Evolutionary conservation across 306 rosid species (phyloP).

Genomic region (Citrullus mucosospermus): DNA sequence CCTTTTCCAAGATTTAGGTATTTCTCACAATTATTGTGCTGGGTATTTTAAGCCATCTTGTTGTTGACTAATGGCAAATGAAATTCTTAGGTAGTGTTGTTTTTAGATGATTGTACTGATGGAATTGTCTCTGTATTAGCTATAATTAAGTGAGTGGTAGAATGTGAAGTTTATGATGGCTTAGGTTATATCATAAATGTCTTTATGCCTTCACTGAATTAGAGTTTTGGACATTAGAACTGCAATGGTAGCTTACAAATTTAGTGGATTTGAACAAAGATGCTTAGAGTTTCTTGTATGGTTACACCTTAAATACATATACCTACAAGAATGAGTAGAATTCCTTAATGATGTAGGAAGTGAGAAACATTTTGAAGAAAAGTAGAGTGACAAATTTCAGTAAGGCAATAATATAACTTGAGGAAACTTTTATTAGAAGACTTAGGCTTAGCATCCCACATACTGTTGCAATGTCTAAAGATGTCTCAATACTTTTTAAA

Average conservation of each 20-base stretch:
- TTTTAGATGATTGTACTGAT: not conserved
- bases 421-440: not conserved
- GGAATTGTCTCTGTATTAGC: not conserved
- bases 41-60: not conserved
- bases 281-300: not conserved
- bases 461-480: not conserved
- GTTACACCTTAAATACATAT: not conserved
- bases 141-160: not conserved
- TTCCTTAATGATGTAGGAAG: not conserved
- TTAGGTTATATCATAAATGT: not conserved
- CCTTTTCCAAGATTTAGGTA: conserved; percentile 7
- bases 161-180: not conserved
- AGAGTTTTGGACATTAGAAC: not conserved
- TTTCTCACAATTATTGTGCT: not conserved
- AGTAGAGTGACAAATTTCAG: not conserved
- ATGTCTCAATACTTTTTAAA: not conserved
- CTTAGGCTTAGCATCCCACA: not conserved
- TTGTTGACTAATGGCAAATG: not conserved
- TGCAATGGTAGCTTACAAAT: not conserved
- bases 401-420: not conserved
- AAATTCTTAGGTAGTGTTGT: not conserved
- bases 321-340: not conserved
- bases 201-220: not conserved
- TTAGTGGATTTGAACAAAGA: not conserved
- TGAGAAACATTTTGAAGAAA: not conserved